phyloP scores from a whole-genome alignment of 805 yeast genomes.

The Vanderwaltozyma polyspora region DNA sequence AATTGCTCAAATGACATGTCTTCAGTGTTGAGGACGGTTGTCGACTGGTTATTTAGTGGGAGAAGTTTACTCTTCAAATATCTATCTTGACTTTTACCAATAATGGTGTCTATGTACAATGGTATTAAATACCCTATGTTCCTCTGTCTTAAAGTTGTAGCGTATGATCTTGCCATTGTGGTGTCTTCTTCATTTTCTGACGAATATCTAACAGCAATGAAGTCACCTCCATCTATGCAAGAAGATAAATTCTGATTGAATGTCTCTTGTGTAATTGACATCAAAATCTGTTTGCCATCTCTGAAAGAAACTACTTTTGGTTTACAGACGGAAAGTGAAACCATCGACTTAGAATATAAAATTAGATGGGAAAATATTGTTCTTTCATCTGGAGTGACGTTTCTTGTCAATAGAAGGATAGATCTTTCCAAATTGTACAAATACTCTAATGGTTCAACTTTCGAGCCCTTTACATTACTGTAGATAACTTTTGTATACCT shows the following conservation, averaged over 20 bases:
- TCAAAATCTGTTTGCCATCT: neutral
- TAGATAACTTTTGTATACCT: too few relatives aligned
- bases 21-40: conserved; percentile 6
- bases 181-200: neutral
- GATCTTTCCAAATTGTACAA: conserved; percentile 11
- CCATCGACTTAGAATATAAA: conserved; percentile 3
- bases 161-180: neutral
- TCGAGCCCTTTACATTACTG: too few relatives aligned
- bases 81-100: conserved; percentile 13
- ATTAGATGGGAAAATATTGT: conserved; percentile 6
- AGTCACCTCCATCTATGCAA: conserved; percentile 12
- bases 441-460: conserved; percentile 3
- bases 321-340: neutral
- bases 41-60: conserved; percentile 3
- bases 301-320: neutral
- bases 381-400: conserved; percentile 16
- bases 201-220: conserved; percentile 9
- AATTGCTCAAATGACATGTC: conserved; percentile 7
- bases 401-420: conserved; percentile 7
- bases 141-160: neutral
- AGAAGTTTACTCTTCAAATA: conserved; percentile 9
- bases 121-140: conserved; percentile 5
- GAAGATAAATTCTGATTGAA: neutral
- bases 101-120: conserved; percentile 4
- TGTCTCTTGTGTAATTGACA: neutral